Percentiles rank a stretch among this genome's conserved stretches.
Conservation (phyloP, 1,284 basidiomycete species). For the Fomitopsis pinicola region DNA sequence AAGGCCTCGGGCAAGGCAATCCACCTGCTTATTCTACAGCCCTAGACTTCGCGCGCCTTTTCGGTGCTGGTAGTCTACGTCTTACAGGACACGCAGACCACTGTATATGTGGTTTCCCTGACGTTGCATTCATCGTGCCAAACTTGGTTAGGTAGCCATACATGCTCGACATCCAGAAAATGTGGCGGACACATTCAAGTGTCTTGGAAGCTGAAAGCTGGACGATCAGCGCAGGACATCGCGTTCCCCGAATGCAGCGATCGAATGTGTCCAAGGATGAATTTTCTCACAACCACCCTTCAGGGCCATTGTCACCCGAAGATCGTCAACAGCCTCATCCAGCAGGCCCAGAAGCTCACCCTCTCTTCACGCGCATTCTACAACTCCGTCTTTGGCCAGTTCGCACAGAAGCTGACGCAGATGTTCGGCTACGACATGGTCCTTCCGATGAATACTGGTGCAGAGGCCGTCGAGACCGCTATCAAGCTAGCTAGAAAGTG, state of each 20-base stretch:
- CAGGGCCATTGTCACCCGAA: conserved; percentile 92
- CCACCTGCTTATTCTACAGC: neutral
- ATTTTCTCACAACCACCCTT: neutral
- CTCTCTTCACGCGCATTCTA: conserved; percentile 97
- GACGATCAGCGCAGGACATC: neutral
- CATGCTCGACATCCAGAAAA: neutral
- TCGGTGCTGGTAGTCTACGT: neutral
- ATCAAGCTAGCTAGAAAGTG: conserved; percentile 88
- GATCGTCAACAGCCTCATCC: conserved; percentile 78
- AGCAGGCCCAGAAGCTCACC: conserved; percentile 88
- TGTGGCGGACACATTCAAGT: neutral
- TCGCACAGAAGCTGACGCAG: conserved; percentile 82
- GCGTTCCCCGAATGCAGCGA: neutral
- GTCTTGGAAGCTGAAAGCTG: neutral
- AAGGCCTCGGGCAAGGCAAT: neutral
- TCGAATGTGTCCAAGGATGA: neutral
- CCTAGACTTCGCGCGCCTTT: neutral
- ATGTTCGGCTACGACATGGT: conserved; percentile 94
- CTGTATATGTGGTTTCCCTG: neutral
- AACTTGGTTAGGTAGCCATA: neutral
- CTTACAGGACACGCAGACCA: neutral
- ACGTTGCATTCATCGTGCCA: neutral
- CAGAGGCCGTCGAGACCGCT: conserved; percentile 93
- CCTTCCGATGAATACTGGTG: conserved; percentile 99
- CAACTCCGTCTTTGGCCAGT: conserved; percentile 87